phyloP scores from a whole-genome alignment of 768 basidiomycete genomes.

The Hebeloma cylindrosporum region DNA sequence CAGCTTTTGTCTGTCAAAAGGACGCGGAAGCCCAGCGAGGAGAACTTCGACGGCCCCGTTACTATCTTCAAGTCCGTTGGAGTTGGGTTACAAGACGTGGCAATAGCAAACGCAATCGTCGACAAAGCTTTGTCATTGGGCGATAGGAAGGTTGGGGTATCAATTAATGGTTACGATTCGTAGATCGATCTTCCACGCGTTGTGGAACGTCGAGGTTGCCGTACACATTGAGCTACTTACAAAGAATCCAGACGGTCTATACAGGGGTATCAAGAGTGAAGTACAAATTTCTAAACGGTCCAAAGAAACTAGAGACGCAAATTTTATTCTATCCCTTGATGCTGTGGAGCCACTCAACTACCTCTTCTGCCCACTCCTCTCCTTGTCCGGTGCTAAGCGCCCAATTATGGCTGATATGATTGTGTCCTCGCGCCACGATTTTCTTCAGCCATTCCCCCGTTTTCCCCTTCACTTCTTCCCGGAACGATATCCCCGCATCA shows the following conservation, averaged over 20 bases:
- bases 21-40: neutral
- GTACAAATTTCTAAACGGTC: neutral
- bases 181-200: too few relatives aligned
- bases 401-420: conserved; percentile 59
- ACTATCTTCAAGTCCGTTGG: conserved; percentile 91
- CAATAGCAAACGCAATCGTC: conserved; percentile 71
- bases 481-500: conserved; percentile 37
- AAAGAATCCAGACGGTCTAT: too few relatives aligned
- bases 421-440: conserved; percentile 51
- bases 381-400: conserved; percentile 54
- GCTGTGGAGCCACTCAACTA: conserved; percentile 37
- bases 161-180: conserved; percentile 47
- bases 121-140: conserved; percentile 51
- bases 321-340: neutral
- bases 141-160: conserved; percentile 41
- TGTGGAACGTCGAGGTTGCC: too few relatives aligned
- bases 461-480: conserved; percentile 36
- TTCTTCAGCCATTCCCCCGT: conserved; percentile 32
- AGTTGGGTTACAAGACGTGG: conserved; percentile 84
- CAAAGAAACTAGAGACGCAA: neutral
- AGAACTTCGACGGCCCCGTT: conserved; percentile 43
- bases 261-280: too few relatives aligned
- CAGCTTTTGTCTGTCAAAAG: neutral
- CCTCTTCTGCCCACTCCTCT: conserved; percentile 60
- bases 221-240: too few relatives aligned